Conservation (phyloP, 345 rosid species). For the Aegle marmelos region DNA sequence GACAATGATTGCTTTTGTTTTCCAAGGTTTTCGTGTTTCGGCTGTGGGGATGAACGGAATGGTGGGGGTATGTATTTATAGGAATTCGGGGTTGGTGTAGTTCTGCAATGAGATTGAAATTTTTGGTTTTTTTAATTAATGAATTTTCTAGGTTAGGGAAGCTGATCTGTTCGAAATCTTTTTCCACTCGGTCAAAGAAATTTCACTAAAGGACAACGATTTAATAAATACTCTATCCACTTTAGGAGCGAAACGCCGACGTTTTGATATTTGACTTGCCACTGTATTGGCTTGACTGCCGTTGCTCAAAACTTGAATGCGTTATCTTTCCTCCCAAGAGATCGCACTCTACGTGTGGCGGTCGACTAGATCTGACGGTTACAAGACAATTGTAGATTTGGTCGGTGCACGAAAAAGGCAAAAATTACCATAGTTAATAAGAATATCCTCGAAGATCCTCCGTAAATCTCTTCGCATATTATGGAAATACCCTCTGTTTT, state of each 20-base stretch:
- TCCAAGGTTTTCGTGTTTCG: not conserved
- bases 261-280: not conserved
- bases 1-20: not conserved
- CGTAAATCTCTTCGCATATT: not conserved
- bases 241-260: not conserved
- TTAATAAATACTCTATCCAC: not conserved
- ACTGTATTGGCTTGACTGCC: not conserved
- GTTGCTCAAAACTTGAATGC: not conserved
- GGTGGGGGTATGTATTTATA: not conserved
- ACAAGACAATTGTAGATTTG: not conserved
- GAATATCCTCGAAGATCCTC: not conserved
- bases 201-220: not conserved
- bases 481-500: not conserved
- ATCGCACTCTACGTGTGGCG: slow-evolving; percentile 12
- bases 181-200: not conserved
- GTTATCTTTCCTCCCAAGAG: not conserved
- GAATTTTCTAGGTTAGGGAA: not conserved
- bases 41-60: not conserved
- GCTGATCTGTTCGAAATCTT: not conserved
- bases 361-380: slow-evolving; percentile 1
- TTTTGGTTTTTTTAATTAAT: not conserved
- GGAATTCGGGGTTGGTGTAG: not conserved
- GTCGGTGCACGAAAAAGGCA: slow-evolving; percentile 13
- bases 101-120: not conserved
- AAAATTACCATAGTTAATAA: not conserved